These are phyloP conservation scores for Elaphomyces granulatus DNA, from an alignment of 495 filamentous ascomycete genomes.

Conservation along the genomic window DNA sequence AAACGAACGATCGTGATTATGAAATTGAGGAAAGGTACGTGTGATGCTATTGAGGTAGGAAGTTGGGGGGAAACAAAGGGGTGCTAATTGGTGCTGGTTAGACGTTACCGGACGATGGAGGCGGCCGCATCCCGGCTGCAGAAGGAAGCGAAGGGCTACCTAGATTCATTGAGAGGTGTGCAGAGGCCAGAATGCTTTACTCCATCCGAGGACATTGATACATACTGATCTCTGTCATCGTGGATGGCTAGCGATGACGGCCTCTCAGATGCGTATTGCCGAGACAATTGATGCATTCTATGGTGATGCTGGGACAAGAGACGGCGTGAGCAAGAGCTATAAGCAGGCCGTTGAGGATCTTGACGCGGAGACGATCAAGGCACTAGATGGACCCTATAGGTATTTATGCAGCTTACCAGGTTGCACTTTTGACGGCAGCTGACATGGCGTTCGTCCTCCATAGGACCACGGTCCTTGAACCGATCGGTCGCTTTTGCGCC, in stretches of 20 bases:
- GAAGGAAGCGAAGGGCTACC: slow-evolving; percentile 94
- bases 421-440: background rate
- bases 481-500: slow-evolving; percentile 87
- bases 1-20: slow-evolving; percentile 95
- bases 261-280: slow-evolving; percentile 97
- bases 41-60: too few relatives aligned
- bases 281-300: slow-evolving; percentile 99
- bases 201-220: background rate
- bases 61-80: background rate
- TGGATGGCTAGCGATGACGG: slow-evolving; percentile 88
- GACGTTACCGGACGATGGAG: slow-evolving; percentile 93
- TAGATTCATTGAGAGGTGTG: slow-evolving; percentile 88
- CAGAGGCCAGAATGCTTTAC: background rate
- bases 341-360: slow-evolving; percentile 97
- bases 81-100: slow-evolving; percentile 20
- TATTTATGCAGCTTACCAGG: slow-evolving; percentile 15
- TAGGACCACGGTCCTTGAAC: slow-evolving; percentile 85
- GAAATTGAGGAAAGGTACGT: slow-evolving; percentile 90
- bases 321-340: slow-evolving; percentile 89
- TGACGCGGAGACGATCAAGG: slow-evolving; percentile 96
- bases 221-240: background rate
- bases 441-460: background rate
- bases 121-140: slow-evolving; percentile 79
- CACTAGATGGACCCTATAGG: slow-evolving; percentile 93
- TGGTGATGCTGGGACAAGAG: slow-evolving; percentile 83